These are phyloP conservation scores for Cucumis cinereus DNA, from an alignment of 306 rosid species.

Conservation along the genomic window DNA sequence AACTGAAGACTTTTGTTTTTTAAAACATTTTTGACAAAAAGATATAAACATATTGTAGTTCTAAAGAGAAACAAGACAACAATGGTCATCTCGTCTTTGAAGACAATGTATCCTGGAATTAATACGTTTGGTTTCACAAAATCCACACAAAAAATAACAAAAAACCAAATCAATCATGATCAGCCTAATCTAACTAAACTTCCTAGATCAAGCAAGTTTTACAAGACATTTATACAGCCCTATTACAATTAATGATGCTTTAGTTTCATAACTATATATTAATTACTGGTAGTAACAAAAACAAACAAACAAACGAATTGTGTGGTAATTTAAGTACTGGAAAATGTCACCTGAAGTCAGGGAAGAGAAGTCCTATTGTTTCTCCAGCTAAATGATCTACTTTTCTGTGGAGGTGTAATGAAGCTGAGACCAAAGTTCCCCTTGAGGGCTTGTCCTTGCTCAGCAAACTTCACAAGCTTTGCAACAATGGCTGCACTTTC, in stretches of 20 bases:
- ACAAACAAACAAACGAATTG: background rate
- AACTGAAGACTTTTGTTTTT: too few species aligned
- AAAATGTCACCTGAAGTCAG: conserved; percentile 12
- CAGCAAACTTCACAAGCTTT: conserved; percentile 60
- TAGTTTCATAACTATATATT: background rate
- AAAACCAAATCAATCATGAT: background rate
- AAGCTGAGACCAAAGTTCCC: conserved; percentile 96
- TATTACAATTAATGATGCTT: background rate
- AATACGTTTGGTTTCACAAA: background rate
- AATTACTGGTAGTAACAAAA: background rate
- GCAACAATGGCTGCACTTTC: conserved; percentile 82
- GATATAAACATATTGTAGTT: too few species aligned
- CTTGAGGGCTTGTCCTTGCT: conserved; percentile 67
- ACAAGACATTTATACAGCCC: background rate
- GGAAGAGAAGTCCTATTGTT: conserved; percentile 37
- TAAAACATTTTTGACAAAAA: too few species aligned
- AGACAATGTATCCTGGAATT: background rate
- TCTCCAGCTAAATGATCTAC: conserved; percentile 54
- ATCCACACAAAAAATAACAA: background rate
- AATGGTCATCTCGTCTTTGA: background rate
- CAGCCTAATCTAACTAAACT: background rate
- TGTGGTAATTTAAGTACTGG: background rate
- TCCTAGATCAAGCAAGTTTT: conserved; percentile 7
- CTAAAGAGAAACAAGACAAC: background rate
- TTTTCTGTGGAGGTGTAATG: conserved; percentile 44